A percentile compares a stretch with the other conserved stretches of the same genome.
Conservation (phyloP, 1,284 basidiomycete species). For the Amylostereum chailletii region DNA sequence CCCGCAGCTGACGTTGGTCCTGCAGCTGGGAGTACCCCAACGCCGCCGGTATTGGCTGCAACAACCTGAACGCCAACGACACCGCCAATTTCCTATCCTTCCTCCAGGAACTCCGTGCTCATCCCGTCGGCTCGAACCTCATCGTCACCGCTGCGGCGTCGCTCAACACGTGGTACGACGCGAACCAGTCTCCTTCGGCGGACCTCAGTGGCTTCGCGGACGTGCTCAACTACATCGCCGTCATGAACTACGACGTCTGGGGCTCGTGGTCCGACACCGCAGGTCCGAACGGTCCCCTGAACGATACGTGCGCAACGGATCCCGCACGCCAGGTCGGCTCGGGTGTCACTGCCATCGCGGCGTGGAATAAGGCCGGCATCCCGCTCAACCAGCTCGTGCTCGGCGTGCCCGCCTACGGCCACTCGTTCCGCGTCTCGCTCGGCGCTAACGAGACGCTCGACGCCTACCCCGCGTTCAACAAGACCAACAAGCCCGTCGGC, state of each 20-base stretch:
- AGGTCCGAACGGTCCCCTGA: slow-evolving; percentile 77
- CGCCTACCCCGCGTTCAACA: slow-evolving; percentile 37
- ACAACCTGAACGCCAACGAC: slow-evolving; percentile 51
- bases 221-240: slow-evolving; percentile 67
- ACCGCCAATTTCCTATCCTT: slow-evolving; percentile 62
- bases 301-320: slow-evolving; percentile 55
- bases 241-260: slow-evolving; percentile 85
- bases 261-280: slow-evolving; percentile 38
- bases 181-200: slow-evolving; percentile 42
- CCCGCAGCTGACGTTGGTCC: not conserved
- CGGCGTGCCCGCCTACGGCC: slow-evolving; percentile 70
- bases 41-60: slow-evolving; percentile 55
- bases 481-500: slow-evolving; percentile 32
- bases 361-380: slow-evolving; percentile 72
- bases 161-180: slow-evolving; percentile 52
- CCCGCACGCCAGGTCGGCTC: slow-evolving; percentile 55
- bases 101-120: slow-evolving; percentile 56
- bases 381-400: slow-evolving; percentile 66
- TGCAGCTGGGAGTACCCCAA: slow-evolving; percentile 81
- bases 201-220: slow-evolving; percentile 60
- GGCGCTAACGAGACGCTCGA: slow-evolving; percentile 21
- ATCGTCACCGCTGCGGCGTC: slow-evolving; percentile 68
- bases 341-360: slow-evolving; percentile 57
- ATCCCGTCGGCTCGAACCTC: slow-evolving; percentile 40
- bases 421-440: slow-evolving; percentile 36